Evolutionary conservation across 768 basidiomycete species (phyloP), one percentile per base, ranked within the genome.

Genomic region (Panus rudis): DNA sequence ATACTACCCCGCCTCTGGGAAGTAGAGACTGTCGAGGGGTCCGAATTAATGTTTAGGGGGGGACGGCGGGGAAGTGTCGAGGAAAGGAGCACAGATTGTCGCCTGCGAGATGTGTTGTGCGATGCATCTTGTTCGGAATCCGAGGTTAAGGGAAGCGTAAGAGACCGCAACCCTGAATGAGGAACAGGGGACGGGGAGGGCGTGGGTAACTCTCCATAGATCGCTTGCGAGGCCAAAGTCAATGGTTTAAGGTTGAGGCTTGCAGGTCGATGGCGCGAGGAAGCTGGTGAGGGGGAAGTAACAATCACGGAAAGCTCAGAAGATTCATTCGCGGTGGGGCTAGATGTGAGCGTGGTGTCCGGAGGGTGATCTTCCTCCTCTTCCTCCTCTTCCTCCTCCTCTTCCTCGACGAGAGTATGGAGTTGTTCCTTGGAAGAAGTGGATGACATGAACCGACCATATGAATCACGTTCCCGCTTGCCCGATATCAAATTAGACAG

Each of bases 381-480:
- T 20, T 63, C 62, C 3, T 84, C 84, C 20, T 91, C 89, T 31
- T 90, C 90, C 39, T 92, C 88, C 41, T 91, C 89, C 43, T 92
- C 86, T 55, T 89, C 90, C 55, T 90, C 89, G 24, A 92, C 66
- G 22, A 91, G 70, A 14, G 88, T 90, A 46, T 78, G 75, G 10
- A 91, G 71, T 52, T 82, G 76, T 59, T 90, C 88, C 58, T 87
- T 89, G 40, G 79, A 71, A 10, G 76, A 75, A 1, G 77, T 74
- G 2, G 81, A 71, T 14, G 74, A 52, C 13, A 70, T 66, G 49
- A 82, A 70, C 62, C 84, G 89, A 39, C 73, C 69, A 61, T 89
- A 84, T 0, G 89, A 91, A 59, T 92, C 88, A 11, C 89, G 79
- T 20, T 35, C 21, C n/a, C n/a, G n/a, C 63, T 89, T 90, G 52